These are phyloP conservation scores for Pseudogymnoascus sp. DNA, from an alignment of 2,329 filamentous ascomycete genomes.

Conservation along the genomic window DNA sequence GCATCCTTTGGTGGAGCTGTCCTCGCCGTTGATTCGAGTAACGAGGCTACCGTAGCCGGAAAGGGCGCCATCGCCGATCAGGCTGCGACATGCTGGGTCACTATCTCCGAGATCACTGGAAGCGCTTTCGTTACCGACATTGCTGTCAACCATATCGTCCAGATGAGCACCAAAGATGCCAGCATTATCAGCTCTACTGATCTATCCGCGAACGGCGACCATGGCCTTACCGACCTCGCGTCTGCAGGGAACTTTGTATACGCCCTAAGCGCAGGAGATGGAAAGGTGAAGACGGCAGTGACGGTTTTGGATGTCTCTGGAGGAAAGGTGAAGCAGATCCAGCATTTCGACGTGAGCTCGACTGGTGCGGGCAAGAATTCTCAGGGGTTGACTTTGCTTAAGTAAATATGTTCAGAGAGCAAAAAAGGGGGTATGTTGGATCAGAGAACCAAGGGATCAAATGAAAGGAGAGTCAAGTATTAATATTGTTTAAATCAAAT, in stretches of 20 bases:
- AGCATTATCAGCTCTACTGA: slow-evolving; percentile 39
- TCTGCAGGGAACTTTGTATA: slow-evolving; percentile 50
- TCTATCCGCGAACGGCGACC: slow-evolving; percentile 36
- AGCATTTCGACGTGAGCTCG: not conserved
- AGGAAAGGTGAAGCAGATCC: not conserved
- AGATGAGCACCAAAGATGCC: slow-evolving; percentile 46
- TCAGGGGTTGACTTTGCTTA: not conserved
- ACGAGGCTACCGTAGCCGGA: slow-evolving; percentile 33
- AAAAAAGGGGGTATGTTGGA: not conserved
- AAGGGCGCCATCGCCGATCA: slow-evolving; percentile 43
- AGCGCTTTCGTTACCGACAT: slow-evolving; percentile 55
- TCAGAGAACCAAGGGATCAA: not conserved
- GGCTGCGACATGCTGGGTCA: slow-evolving; percentile 52
- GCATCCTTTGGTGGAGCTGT: slow-evolving; percentile 50
- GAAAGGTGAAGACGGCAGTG: slow-evolving; percentile 25
- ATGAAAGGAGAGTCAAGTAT: not conserved
- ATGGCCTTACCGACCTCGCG: slow-evolving; percentile 48
- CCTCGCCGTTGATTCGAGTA: slow-evolving; percentile 31
- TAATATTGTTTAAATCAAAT: not conserved
- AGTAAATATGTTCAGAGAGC: not conserved
- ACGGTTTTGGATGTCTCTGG: slow-evolving; percentile 34
- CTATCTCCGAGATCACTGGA: slow-evolving; percentile 40
- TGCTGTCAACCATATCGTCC: slow-evolving; percentile 43
- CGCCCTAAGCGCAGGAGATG: slow-evolving; percentile 35
- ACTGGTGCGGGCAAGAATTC: not conserved